Conservation (phyloP, 306 rosid species). For the Albizia julibrissin region DNA sequence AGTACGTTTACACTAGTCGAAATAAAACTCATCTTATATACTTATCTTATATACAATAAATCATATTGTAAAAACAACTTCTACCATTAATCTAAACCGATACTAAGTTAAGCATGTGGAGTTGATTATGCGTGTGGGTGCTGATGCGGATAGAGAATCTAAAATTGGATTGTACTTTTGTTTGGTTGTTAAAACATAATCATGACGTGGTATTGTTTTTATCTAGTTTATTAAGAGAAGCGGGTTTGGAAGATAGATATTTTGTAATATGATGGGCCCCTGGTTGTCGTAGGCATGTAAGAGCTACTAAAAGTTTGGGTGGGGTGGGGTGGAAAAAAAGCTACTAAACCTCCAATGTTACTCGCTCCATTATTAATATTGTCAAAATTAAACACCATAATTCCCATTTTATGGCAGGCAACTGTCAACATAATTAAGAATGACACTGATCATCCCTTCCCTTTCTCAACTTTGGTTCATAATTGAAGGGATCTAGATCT, state of each 20-base stretch:
- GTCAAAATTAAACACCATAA: constrained; percentile 11
- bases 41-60: too few relatives aligned
- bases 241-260: constrained; percentile 39
- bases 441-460: not conserved
- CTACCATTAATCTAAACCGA: too few relatives aligned
- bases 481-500: too few relatives aligned
- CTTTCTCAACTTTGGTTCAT: not conserved
- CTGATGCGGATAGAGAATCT: constrained; percentile 20
- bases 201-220: constrained; percentile 37
- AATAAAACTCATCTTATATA: too few relatives aligned
- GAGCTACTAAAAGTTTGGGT: not conserved
- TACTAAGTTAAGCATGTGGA: not conserved
- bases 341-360: not conserved
- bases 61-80: too few relatives aligned
- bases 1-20: too few relatives aligned
- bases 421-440: not conserved
- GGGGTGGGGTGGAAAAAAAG: constrained; percentile 27
- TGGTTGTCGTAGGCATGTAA: not conserved
- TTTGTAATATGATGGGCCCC: constrained; percentile 37
- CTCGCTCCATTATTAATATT: constrained; percentile 31
- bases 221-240: constrained; percentile 36
- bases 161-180: constrained; percentile 31
- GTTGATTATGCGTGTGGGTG: constrained; percentile 16
- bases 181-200: constrained; percentile 43
- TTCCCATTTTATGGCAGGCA: not conserved